Percentiles rank a stretch among this genome's conserved stretches.
These are phyloP conservation scores for Sporothrix pseudoabietina DNA, from an alignment of 2,329 filamentous ascomycete genomes.

Conservation along the genomic window DNA sequence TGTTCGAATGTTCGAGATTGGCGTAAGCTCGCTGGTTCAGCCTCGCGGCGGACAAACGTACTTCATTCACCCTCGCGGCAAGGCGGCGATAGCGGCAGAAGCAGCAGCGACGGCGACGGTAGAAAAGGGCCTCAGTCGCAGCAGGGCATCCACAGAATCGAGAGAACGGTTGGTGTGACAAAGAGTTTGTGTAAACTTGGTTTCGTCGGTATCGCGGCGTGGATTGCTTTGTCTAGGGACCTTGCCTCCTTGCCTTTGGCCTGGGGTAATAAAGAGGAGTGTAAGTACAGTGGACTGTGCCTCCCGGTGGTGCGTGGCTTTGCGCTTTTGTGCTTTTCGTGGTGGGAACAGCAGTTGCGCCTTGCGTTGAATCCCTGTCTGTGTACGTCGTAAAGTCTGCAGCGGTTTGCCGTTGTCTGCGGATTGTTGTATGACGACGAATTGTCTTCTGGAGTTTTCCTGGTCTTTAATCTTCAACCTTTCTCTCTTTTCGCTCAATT, in stretches of 20 bases:
- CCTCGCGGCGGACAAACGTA: constrained; percentile 24
- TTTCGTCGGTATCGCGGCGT: constrained; percentile 20
- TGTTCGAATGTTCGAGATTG: constrained; percentile 4
- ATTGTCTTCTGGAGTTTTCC: neutral
- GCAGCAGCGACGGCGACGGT: neutral
- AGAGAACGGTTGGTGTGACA: constrained; percentile 9
- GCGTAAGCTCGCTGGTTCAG: constrained; percentile 20
- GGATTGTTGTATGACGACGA: neutral
- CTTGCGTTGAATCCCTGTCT: constrained; percentile 6
- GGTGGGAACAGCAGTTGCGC: neutral
- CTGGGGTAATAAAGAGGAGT: neutral
- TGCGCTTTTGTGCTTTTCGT: neutral
- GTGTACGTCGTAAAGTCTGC: neutral
- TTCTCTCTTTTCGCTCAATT: neutral
- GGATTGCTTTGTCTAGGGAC: neutral
- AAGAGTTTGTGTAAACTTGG: constrained; percentile 5
- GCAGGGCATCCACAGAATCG: constrained; percentile 23
- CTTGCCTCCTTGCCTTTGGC: neutral
- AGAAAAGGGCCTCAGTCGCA: neutral
- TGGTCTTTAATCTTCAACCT: neutral
- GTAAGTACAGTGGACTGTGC: neutral
- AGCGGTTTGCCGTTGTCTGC: neutral
- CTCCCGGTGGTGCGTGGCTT: constrained; percentile 14
- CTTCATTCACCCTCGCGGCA: constrained; percentile 25
- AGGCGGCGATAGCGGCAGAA: constrained; percentile 15